Evolutionary conservation across 192 early-diverging fungal genomes (phyloP), one percentile per base, ranked within the genome.

Genomic region (Geranomyces michiganensis): DNA sequence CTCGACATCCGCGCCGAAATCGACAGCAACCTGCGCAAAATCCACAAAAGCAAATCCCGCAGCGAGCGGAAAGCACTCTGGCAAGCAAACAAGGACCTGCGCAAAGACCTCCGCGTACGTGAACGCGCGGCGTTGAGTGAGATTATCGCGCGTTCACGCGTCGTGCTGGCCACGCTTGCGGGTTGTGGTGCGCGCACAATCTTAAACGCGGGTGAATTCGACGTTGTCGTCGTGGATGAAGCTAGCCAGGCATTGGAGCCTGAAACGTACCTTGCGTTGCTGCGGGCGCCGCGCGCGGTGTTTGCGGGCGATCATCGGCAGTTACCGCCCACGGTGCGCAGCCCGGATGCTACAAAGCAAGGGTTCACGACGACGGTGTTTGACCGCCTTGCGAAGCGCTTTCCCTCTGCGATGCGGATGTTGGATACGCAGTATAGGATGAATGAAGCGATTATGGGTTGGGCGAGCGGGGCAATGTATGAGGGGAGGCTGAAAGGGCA

Each of bases 181-280:
- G 94, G 93, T 6, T 82, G 85, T 7, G 90, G 76, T 0, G 68
- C 79, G 17, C 79, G 79, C 19, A 83, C 67, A 17, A 72, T 93
- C 24, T 36, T 27, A 8, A 63, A 77, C 49, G 78, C 80, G 10
- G 70, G 88, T 30, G 70, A 84, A 36, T 97, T 94, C 76, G 94
- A 96, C 72, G 86, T 89, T 0, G 90, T 94, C 0, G 77, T 97
- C 24, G 92, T 97, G 56, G 95, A 97, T 65, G 95, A 97, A 75
- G 92, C 91, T 0, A 90, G 90, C 4, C 95, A 97, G 73, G 92
- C 93, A 5, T 46, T 77, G 14, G 56, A 76, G 71, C 79, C 88
- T 30, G 95, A 97, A 79, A 92, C 91, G 71, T 97, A 94, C 93
- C 91, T 95, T 59, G 92, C 95, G 1, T 84, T 93, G 14, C 65